Evolutionary conservation across 345 rosid genomes (phyloP), one percentile per base, ranked within the genome.

Genomic region (Noccaea caerulescens): DNA sequence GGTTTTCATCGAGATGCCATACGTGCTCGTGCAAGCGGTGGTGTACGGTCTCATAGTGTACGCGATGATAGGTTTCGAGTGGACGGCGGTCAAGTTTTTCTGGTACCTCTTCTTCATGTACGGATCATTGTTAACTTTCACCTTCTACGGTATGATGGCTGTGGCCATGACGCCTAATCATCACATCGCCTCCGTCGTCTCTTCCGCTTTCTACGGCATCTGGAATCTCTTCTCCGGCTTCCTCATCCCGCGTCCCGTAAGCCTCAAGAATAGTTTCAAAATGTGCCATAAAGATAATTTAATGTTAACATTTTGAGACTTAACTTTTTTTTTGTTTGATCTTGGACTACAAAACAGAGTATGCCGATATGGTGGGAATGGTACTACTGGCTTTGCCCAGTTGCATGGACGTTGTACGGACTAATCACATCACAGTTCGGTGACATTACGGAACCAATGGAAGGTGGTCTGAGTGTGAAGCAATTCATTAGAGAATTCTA

Each of bases 161-260:
- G 87, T 86, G 3, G 88, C 87, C 7, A 71, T 85, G 77, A 86
- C 91, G 1, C 94, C 94, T 3, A 86, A 86, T 55, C 80, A 79
- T 78, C 82, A 85, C 80, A 81, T 85, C 30, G 83, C 88, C 27
- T 37, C 81, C 77, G 82, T 86, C 12, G 70, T 80, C 60, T 82
- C 89, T 13, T 52, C 84, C 10, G 87, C 83, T 33, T 82, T 86
- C 58, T 86, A 76, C 36, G 72, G 68, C 16, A 4, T 86, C 0
- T 88, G 91, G 94, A 84, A 84, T 65, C 58, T 86, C 41, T 88
- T 86, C 69, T 68, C 88, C 2, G 94, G 94, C 37, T 88, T 88
- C 79, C 63, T 86, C 50, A 58, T 88, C 60, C 89, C 94, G 2
- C 77, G 85, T 63, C 78, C 87, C n/a, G 94, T 86, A 79, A 80